Base-by-base conservation (phyloP, 139 green algal genomes). In the Chara braunii region DNA sequence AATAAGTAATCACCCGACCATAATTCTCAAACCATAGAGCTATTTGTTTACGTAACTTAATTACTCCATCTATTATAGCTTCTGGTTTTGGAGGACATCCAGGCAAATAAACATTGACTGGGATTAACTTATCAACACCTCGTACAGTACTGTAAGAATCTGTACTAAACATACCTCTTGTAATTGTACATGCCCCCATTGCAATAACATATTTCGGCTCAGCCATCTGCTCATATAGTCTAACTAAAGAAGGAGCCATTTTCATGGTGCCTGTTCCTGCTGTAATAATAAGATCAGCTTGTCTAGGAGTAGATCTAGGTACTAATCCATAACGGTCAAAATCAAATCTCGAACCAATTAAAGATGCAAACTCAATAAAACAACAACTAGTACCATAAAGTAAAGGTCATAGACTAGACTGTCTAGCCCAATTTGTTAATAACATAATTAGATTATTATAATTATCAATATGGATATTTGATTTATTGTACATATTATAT, bases 231-330 rank as follows among this genome's bases (percentile, higher is more conserved):
- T 67, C 57, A 66, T 67, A 67, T 59, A 67, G 59, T 67, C 57
- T 67, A 29, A 67, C n/a, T 69, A 69, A 64, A 67, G 48, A 69
- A 68, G 60, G 57, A 11, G 60, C 60, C 60, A 69, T 67, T 69
- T 69, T 69, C 50, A 67, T 69, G 43, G 48, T 68, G 9, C 58
- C 48, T 51, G 60, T 69, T 12, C 60, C 60, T 35, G 60, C 60
- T 43, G 48, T 69, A 64, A 69, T 69, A 64, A 69, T 69, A 48
- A 67, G 7, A 68, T 67, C 60, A 42, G 60, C 60, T 69, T 69
- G 60, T 50, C 60, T 9, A 8, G 60, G 60, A 67, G 12, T 69
- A 68, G 48, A 69, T 68, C 60, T 69, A 3, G 60, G 8, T 12
- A 67, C 57, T 48, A 48, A 48, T 26, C 40, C 40, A 48, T 48